Evolutionary conservation across 2,329 filamentous ascomycete species (phyloP).

Genomic region (Aspergillus proliferans): DNA sequence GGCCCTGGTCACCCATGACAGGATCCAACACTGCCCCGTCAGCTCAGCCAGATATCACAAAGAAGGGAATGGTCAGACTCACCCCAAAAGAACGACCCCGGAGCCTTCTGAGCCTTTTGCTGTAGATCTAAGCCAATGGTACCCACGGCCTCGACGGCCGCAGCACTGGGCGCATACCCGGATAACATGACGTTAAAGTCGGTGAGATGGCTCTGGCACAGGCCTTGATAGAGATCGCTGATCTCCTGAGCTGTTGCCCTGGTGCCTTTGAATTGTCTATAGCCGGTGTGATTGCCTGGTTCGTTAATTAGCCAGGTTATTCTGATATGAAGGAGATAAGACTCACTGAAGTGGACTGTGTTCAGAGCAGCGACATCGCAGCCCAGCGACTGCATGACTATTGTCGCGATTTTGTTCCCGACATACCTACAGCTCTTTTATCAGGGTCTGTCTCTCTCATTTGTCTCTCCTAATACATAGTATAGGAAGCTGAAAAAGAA

Average conservation of each 20-base stretch:
- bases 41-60: conserved; percentile 3
- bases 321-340: not conserved
- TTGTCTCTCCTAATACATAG: not conserved
- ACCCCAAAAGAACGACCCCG: conserved; percentile 86
- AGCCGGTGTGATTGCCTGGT: conserved; percentile 89
- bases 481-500: no score
- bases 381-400: conserved; percentile 86
- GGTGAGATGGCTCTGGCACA: conserved; percentile 76
- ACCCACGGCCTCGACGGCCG: conserved; percentile 76
- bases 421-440: conserved; percentile 64
- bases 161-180: conserved; percentile 85
- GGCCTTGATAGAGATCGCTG: conserved; percentile 71
- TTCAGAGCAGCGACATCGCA: conserved; percentile 93
- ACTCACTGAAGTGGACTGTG: conserved; percentile 93
- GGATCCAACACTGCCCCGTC: conserved; percentile 68
- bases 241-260: conserved; percentile 78
- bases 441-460: conserved; percentile 2
- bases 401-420: conserved; percentile 94
- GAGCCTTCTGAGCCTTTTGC: conserved; percentile 53
- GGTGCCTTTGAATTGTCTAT: conserved; percentile 80
- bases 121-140: conserved; percentile 76
- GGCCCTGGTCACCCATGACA: conserved; percentile 95
- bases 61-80: conserved; percentile 12
- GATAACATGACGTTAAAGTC: conserved; percentile 92
- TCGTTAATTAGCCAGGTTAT: not conserved